Conservation (phyloP, 257 asterid genomes). For the Solanum commersonii region DNA sequence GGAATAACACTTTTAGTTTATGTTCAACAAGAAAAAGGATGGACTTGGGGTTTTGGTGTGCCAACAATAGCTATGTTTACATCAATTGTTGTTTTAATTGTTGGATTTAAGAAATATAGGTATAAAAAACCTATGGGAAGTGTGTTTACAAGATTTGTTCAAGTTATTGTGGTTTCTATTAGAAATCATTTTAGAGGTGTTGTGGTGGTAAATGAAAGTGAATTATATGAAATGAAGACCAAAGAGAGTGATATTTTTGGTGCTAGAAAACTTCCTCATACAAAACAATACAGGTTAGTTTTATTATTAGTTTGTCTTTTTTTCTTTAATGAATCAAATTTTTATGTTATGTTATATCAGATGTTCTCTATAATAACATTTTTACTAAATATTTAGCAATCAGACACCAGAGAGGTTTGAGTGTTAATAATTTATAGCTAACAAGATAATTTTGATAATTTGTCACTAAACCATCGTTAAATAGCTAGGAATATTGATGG, state of each 20-base stretch:
- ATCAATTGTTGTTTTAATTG: constrained; percentile 32
- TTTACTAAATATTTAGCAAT: too few species aligned
- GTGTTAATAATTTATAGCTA: too few species aligned
- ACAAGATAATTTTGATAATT: not conserved
- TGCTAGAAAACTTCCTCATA: constrained; percentile 48
- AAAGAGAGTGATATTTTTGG: constrained; percentile 50
- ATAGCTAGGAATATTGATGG: not conserved
- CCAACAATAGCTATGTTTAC: constrained; percentile 41
- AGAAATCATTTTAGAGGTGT: constrained; percentile 48
- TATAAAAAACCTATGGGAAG: constrained; percentile 78
- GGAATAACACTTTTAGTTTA: constrained; percentile 66
- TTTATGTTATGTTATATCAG: not conserved
- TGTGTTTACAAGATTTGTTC: constrained; percentile 65
- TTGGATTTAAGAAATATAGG: constrained; percentile 43
- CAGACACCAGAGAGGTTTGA: too few species aligned
- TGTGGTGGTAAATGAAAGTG: constrained; percentile 3
- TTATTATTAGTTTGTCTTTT: not conserved
- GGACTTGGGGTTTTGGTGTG: constrained; percentile 67
- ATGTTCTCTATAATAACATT: not conserved
- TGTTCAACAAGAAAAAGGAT: constrained; percentile 47
- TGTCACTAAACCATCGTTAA: not conserved
- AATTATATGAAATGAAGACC: constrained; percentile 47
- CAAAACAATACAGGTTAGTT: constrained; percentile 49
- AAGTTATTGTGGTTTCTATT: constrained; percentile 43
- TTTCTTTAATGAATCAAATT: not conserved